phyloP scores from a whole-genome alignment of 129 eudicot species.

The Smallanthus sonchifolius region DNA sequence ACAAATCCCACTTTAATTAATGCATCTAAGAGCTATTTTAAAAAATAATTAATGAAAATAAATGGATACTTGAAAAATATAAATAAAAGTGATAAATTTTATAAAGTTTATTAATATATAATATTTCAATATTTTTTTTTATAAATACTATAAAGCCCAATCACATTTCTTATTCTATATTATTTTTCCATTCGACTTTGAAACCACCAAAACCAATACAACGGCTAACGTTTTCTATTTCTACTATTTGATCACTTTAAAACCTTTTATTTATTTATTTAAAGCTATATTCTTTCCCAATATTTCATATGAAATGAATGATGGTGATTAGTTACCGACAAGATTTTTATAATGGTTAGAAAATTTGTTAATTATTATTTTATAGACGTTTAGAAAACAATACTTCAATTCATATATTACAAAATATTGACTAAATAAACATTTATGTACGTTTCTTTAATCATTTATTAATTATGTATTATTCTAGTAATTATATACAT shows the following conservation, averaged over 20 bases:
- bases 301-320: not conserved
- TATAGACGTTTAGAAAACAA: not conserved
- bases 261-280: not conserved
- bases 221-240: not conserved
- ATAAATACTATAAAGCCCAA: too few relatives aligned
- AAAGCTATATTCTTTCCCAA: not conserved
- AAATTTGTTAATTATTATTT: not conserved
- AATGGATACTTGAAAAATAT: too few relatives aligned
- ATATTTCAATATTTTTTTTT: too few relatives aligned
- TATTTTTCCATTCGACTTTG: not conserved
- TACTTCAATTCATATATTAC: not conserved
- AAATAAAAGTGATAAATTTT: too few relatives aligned
- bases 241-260: not conserved
- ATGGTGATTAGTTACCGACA: not conserved
- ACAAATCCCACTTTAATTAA: conserved; percentile 16
- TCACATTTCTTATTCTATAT: not conserved
- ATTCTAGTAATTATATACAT: not conserved
- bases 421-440: not conserved
- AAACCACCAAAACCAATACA: not conserved
- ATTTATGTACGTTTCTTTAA: not conserved
- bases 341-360: not conserved
- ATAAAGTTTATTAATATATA: too few relatives aligned
- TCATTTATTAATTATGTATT: not conserved
- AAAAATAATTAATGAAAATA: too few relatives aligned
- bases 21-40: too few relatives aligned